phyloP scores from a whole-genome alignment of 441 rosid species.

The Arabidopsis hybrid region DNA sequence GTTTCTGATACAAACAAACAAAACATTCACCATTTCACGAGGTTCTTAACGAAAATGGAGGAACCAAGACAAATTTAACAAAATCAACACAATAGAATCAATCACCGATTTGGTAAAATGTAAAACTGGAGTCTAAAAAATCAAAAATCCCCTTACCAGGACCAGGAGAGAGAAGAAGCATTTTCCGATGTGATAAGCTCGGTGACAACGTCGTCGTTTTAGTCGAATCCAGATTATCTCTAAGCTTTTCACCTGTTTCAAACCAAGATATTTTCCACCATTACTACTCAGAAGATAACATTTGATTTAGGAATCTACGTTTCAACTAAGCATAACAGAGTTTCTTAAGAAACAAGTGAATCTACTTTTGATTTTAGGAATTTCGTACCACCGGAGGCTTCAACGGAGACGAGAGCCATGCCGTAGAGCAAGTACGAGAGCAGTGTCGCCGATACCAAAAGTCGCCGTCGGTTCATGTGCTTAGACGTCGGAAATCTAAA shows the following conservation, averaged over 20 bases:
- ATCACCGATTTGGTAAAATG: conserved; percentile 20
- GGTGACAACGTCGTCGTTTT: conserved; percentile 20
- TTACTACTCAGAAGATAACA: conserved; percentile 4
- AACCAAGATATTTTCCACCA: background rate
- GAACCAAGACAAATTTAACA: background rate
- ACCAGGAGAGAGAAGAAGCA: conserved; percentile 55
- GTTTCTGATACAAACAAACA: background rate
- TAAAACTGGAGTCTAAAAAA: background rate
- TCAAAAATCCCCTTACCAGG: conserved; percentile 51
- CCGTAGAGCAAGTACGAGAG: conserved; percentile 17
- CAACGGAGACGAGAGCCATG: conserved; percentile 13
- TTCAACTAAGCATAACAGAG: no score
- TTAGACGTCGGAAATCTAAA: background rate
- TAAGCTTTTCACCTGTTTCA: conserved; percentile 32
- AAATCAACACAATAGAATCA: conserved; percentile 9
- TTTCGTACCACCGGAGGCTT: background rate
- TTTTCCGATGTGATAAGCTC: conserved; percentile 54
- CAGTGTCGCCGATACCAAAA: conserved; percentile 26
- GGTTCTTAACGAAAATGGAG: background rate
- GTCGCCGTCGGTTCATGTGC: conserved; percentile 38
- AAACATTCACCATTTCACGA: conserved; percentile 21
- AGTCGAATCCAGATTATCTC: conserved; percentile 22
- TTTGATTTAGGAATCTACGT: no score
- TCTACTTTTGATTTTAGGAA: background rate
- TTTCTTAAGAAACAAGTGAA: conserved; percentile 6